These are phyloP conservation scores for Fusarium compactum DNA, from an alignment of 2,329 filamentous ascomycete genomes.

Conservation along the genomic window DNA sequence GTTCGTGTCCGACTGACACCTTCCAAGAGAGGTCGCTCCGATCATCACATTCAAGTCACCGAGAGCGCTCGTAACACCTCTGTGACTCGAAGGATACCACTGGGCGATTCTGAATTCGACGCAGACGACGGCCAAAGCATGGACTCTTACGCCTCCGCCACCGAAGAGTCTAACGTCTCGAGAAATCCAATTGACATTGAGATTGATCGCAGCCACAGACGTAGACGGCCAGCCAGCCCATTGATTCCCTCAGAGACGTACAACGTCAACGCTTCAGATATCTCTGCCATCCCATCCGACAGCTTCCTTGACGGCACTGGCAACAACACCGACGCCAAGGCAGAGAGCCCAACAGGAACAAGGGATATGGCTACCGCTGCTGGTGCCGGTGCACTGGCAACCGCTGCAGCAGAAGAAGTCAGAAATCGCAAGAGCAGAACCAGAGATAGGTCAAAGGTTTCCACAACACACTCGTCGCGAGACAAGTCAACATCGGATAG, in stretches of 20 bases:
- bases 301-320: slow-evolving; percentile 72
- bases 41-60: slow-evolving; percentile 88
- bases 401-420: slow-evolving; percentile 57
- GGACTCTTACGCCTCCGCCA: slow-evolving; percentile 81
- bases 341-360: slow-evolving; percentile 57
- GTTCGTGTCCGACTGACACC: slow-evolving; percentile 85
- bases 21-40: slow-evolving; percentile 71
- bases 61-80: slow-evolving; percentile 80
- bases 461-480: slow-evolving; percentile 56
- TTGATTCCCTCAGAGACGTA: slow-evolving; percentile 73
- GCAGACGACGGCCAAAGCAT: slow-evolving; percentile 74
- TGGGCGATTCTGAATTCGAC: slow-evolving; percentile 58
- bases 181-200: slow-evolving; percentile 89
- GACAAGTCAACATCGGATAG: slow-evolving; percentile 61
- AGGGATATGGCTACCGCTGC: slow-evolving; percentile 55
- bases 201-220: slow-evolving; percentile 72
- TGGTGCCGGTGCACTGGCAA: slow-evolving; percentile 51
- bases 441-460: slow-evolving; percentile 57
- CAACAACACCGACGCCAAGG: slow-evolving; percentile 56
- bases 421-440: slow-evolving; percentile 60
- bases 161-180: slow-evolving; percentile 82
- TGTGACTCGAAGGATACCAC: slow-evolving; percentile 65
- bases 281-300: slow-evolving; percentile 78
- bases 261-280: slow-evolving; percentile 79
- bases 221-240: slow-evolving; percentile 75